Conservation (phyloP, 2,329 filamentous ascomycete species). For the Lomentospora prolificans region DNA sequence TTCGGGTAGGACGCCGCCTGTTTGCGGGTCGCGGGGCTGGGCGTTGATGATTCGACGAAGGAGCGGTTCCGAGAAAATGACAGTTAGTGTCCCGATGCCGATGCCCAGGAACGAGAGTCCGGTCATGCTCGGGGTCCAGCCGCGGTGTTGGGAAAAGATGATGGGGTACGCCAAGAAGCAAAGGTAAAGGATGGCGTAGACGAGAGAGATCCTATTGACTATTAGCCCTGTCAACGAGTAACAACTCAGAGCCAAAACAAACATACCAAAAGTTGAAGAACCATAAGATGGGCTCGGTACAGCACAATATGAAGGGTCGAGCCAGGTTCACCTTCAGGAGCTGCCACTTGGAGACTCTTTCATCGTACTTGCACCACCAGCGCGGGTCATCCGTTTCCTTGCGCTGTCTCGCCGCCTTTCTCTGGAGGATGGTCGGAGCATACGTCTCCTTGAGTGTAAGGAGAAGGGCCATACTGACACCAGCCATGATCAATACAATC, state of each 20-base stretch:
- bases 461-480: constrained; percentile 49
- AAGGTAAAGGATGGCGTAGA: constrained; percentile 81
- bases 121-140: constrained; percentile 64
- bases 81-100: constrained; percentile 51
- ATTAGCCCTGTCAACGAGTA: too few species aligned
- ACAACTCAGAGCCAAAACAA: too few species aligned
- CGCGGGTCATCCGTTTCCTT: constrained; percentile 61
- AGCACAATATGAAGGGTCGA: constrained; percentile 66
- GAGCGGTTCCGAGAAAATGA: constrained; percentile 57
- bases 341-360: constrained; percentile 51
- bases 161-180: constrained; percentile 88
- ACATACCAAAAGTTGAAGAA: constrained; percentile 58
- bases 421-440: constrained; percentile 57
- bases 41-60: constrained; percentile 68
- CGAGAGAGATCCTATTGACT: constrained; percentile 56
- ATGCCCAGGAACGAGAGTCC: constrained; percentile 72
- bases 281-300: constrained; percentile 73
- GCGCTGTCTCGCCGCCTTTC: constrained; percentile 52
- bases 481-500: constrained; percentile 65
- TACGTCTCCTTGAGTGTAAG: constrained; percentile 64
- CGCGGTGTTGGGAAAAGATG: constrained; percentile 64
- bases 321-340: constrained; percentile 67
- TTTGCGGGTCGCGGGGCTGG: constrained; percentile 65
- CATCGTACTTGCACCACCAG: constrained; percentile 75
- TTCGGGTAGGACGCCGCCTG: constrained; percentile 65